Evolutionary conservation across 2,329 filamentous ascomycete genomes (phyloP).

Genomic region (Bipolaris zeicola): DNA sequence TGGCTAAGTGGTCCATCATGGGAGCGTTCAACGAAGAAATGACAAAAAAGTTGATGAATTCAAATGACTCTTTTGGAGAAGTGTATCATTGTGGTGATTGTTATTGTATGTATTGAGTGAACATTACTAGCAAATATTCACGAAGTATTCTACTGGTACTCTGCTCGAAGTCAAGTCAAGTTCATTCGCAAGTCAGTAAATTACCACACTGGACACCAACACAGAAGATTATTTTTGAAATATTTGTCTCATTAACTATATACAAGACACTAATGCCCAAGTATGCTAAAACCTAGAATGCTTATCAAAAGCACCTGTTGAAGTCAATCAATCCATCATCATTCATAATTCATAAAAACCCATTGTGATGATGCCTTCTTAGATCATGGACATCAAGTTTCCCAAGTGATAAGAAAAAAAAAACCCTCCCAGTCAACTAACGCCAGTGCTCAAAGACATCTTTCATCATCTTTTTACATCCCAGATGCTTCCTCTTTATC

Average conservation of each 20-base stretch:
- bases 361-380: constrained; percentile 4
- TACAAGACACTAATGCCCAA: constrained; percentile 7
- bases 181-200: too few relatives aligned
- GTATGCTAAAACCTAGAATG: constrained; percentile 1
- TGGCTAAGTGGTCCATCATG: constrained; percentile 35
- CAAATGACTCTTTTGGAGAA: background rate
- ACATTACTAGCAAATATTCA: background rate
- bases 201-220: background rate
- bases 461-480: background rate
- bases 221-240: background rate
- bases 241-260: constrained; percentile 17
- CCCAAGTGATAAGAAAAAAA: background rate
- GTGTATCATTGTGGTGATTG: too few relatives aligned
- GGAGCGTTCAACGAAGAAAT: constrained; percentile 40
- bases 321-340: constrained; percentile 10
- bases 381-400: background rate
- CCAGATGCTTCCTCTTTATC: background rate
- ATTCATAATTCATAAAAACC: constrained; percentile 13
- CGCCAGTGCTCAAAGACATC: constrained; percentile 16
- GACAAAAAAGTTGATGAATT: constrained; percentile 37
- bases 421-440: constrained; percentile 10
- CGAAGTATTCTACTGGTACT: background rate
- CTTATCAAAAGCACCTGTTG: constrained; percentile 3
- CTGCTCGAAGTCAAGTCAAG: background rate
- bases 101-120: background rate